Base-by-base conservation (phyloP, 1,284 basidiomycete species). In the Cutaneotrichosporon sp. region DNA sequence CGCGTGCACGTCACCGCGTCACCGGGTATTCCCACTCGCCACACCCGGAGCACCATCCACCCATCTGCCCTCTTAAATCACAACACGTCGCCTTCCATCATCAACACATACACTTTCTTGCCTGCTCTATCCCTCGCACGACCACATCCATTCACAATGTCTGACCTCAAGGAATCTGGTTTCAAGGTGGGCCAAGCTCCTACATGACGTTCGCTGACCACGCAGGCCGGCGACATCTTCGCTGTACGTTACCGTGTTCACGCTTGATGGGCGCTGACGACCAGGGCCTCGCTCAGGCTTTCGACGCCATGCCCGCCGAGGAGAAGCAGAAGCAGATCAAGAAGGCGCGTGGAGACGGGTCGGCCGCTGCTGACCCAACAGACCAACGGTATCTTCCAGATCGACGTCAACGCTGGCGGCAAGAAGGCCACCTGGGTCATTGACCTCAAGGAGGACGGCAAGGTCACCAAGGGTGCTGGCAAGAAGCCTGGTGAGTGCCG, bases 371-470 rank as follows among this genome's bases (percentile, higher is more conserved):
- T 47, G 40, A 54, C 37, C 4, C n/a, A 46, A 30, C 62, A 94
- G 91, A 90, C 87, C 57, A 92, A 90, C 71, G 90, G 88, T 62
- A 83, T 93, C 73, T 94, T 97, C 74, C 87, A 94, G 77, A 79
- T 97, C 58, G 83, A 84, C 60, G 82, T 96, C 65, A 85, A 87
- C 76, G 91, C 92, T 71, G 77, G 74, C 17, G 80, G 80, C 34
- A 80, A 88, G 73, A 85, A 87, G 68, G 88, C 80, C 44, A 80
- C 80, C 43, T 93, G 89, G 88, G 65, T 69, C n/a, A 90, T 97
- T 64, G 94, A 97, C 80, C 73, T 97, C 70, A 98, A 98, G 83
- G 88, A 91, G 77, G 81, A 83, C 34, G 89, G 88, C 23, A 79
- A 81, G 35, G 83, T 94, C 23, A 85, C 85, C 77, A 86, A 88